Base-by-base conservation (phyloP, 495 filamentous ascomycete species). In the Penicillium angulare region DNA sequence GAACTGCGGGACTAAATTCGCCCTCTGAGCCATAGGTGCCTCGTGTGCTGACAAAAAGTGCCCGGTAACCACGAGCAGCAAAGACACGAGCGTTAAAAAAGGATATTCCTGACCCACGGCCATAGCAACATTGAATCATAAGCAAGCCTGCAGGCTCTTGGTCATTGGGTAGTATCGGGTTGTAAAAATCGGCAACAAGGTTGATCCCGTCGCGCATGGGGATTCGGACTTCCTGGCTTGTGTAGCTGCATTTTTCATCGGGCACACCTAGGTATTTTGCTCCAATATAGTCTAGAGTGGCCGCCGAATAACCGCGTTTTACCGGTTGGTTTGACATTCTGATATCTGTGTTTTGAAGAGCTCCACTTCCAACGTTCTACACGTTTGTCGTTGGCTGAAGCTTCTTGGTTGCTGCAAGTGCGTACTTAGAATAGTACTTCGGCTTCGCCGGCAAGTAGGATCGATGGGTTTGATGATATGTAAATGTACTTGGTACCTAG, bases 1-100 rank as follows among this genome's bases (percentile, higher is more conserved):
- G 47, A 32, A 40, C 33, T 21, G 43, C 40, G 5, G 61, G 53
- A 9, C 53, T 50, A 31, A 65, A 61, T 0, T 9, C 46, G 8
- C 64, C 66, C 1, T 32, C 61, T 9, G 66, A 69, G 20, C 53
- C 61, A 50, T 36, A 27, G 5, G 61, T 66, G 20, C 63, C 66
- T 17, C 66, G 58, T 21, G 63, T 63, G 50, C 61, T 67, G 12
- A 54, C 55, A 16, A 69, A 50, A 12, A 69, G 40, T n/a, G 61
- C 64, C 31, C 55, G 55, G 48, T 59, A 69, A 21, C 66, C 66
- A 23, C 66, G 66, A 27, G 63, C 61, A 40, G 61, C 66, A 36
- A 59, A 67, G 34, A 53, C 21, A 2, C 57, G 52, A 10, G 61
- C 61, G 3, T 55, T 54, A 31, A 51, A 22, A 27, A 63, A 50